phyloP scores from a whole-genome alignment of 2,329 filamentous ascomycete genomes.

The Venturia carpophila region DNA sequence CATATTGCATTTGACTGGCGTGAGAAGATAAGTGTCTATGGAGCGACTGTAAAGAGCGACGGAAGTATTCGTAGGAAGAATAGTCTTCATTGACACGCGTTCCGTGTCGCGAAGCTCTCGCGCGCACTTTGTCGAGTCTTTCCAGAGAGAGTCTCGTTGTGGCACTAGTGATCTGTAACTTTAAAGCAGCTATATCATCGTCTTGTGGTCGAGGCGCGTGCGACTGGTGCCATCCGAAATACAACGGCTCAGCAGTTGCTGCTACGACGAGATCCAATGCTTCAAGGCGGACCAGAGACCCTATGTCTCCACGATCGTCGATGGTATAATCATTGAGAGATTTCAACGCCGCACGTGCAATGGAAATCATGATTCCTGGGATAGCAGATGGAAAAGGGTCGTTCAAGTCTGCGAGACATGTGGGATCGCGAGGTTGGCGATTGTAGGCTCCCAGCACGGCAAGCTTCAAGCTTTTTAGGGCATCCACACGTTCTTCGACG shows the following conservation, averaged over 20 bases:
- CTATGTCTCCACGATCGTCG: constrained; percentile 80
- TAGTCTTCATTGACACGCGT: background rate
- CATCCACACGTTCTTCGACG: constrained; percentile 40
- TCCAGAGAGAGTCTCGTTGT: constrained; percentile 69
- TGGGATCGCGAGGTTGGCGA: background rate
- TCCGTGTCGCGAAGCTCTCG: constrained; percentile 24
- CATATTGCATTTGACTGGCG: background rate
- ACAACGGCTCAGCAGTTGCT: constrained; percentile 18
- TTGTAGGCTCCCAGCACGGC: constrained; percentile 1
- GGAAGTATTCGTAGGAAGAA: constrained; percentile 7
- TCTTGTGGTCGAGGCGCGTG: constrained; percentile 22
- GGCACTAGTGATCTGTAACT: constrained; percentile 27
- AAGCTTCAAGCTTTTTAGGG: constrained; percentile 24
- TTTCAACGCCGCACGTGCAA: constrained; percentile 21
- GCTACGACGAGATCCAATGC: constrained; percentile 61
- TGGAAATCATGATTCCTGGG: background rate
- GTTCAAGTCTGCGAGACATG: background rate
- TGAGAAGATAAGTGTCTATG: constrained; percentile 20
- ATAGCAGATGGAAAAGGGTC: background rate
- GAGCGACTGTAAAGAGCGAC: background rate
- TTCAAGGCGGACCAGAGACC: constrained; percentile 74
- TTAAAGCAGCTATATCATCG: background rate
- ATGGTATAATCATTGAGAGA: constrained; percentile 84
- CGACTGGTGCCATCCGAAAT: constrained; percentile 23
- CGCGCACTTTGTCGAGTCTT: constrained; percentile 79